A percentile compares a stretch with the other conserved stretches of the same genome.
phyloP scores from a whole-genome alignment of 129 eudicot species.

The Flaveria trinervia region DNA sequence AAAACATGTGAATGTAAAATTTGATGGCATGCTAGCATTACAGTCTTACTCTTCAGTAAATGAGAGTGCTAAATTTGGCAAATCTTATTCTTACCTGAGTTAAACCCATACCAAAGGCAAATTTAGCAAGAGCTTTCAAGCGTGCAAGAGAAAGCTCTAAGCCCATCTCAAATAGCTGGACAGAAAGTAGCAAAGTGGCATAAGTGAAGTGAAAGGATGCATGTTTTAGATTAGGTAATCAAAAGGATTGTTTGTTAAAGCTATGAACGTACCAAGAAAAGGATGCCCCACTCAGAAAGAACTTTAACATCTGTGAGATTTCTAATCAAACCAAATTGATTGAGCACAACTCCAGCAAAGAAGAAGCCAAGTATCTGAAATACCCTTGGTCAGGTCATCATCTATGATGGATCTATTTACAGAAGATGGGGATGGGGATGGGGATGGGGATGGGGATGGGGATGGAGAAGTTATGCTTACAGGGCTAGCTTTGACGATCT shows the following conservation, averaged over 20 bases:
- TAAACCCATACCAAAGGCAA: constrained; percentile 95
- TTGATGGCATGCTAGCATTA: too few species aligned
- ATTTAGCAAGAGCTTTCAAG: constrained; percentile 92
- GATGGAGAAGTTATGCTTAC: constrained; percentile 43
- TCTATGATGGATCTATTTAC: background rate
- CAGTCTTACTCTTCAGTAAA: too few species aligned
- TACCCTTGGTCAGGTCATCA: background rate
- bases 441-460: background rate
- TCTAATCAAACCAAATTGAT: constrained; percentile 91
- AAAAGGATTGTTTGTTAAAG: background rate
- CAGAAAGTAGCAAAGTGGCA: too few species aligned
- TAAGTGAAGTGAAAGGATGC: too few species aligned
- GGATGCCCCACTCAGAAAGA: constrained; percentile 99
- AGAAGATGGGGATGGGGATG: background rate
- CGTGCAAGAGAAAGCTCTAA: constrained; percentile 96
- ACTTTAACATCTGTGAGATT: constrained; percentile 92
- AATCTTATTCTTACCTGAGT: constrained; percentile 57
- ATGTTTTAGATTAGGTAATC: too few species aligned
- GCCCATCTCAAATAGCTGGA: constrained; percentile 99
- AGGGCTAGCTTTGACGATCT: constrained; percentile 84
- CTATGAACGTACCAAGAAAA: constrained; percentile 74
- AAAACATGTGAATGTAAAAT: too few species aligned
- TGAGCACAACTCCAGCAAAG: constrained; percentile 93
- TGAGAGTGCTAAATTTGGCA: too few species aligned
- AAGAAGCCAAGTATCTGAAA: constrained; percentile 98